phyloP scores from a whole-genome alignment of 2,329 filamentous ascomycete species.

The Cadophora sp. region DNA sequence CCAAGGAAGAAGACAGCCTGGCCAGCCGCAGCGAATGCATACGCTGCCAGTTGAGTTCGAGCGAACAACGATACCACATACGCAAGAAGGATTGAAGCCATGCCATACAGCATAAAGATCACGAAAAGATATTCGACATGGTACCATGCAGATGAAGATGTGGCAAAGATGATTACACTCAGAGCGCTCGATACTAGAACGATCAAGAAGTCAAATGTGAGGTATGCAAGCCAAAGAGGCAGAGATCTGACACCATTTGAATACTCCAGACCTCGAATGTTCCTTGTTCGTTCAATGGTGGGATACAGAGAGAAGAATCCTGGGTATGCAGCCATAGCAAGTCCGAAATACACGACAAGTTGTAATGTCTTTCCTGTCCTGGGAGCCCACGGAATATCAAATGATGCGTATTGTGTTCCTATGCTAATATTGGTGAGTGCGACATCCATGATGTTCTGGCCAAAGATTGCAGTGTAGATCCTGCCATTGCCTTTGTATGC shows the following conservation, averaged over 20 bases:
- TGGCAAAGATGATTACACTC: slow-evolving; percentile 72
- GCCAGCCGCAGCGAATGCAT: slow-evolving; percentile 79
- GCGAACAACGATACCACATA: slow-evolving; percentile 85
- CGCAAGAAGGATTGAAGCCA: slow-evolving; percentile 76
- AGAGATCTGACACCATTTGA: slow-evolving; percentile 86
- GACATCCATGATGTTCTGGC: slow-evolving; percentile 71
- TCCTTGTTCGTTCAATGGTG: slow-evolving; percentile 79
- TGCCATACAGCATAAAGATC: slow-evolving; percentile 79
- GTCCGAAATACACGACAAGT: slow-evolving; percentile 79
- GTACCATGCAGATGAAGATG: slow-evolving; percentile 73
- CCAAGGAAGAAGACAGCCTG: slow-evolving; percentile 76
- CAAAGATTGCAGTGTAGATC: slow-evolving; percentile 62
- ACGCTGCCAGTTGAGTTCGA: slow-evolving; percentile 80
- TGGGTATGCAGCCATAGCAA: slow-evolving; percentile 80
- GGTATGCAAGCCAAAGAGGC: slow-evolving; percentile 86
- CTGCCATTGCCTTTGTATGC: slow-evolving; percentile 72
- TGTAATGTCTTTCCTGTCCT: slow-evolving; percentile 76
- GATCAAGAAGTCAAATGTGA: slow-evolving; percentile 79
- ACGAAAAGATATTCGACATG: slow-evolving; percentile 82
- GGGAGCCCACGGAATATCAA: slow-evolving; percentile 76
- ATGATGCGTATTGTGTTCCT: slow-evolving; percentile 73
- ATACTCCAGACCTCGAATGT: slow-evolving; percentile 86
- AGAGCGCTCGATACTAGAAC: slow-evolving; percentile 72
- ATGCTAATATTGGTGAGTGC: slow-evolving; percentile 73
- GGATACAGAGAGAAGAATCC: slow-evolving; percentile 90